Base-by-base conservation (phyloP, 306 rosid species). In the Mucuna pruriens region DNA sequence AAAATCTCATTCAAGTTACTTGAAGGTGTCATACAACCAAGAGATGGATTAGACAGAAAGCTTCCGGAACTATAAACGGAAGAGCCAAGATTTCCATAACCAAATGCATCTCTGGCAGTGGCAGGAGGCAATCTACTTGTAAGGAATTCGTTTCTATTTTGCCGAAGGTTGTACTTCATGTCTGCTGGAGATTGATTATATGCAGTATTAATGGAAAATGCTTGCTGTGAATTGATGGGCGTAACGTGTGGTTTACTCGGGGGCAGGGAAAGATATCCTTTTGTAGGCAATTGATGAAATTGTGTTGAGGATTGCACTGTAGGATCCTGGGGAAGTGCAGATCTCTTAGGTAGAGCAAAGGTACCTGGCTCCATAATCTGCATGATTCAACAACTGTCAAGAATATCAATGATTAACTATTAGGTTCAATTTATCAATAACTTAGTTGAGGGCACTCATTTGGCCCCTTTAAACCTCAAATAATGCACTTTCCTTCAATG, bases 361-460 rank as follows among this genome's bases (percentile, higher is more conserved):
- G 79, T 8, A 31, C 81, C 80, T 16, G 90, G 82, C 62, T 74
- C 82, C 83, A 46, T 65, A 51, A 65, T 88, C 92, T 92, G 88
- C 77, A 80, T 26, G 19, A 65, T 87, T 68, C 77, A 78, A 73
- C 44, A 72, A 57, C 80, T 12, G 57, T 76, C 61, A 84, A 71
- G 34, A 76, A 72, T 55, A 79, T 65, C 55, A 66, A 42, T 34
- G 64, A 39, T 45, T 69, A 75, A 71, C 12, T 79, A 51, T 26
- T 22, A 69, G 70, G 80, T 76, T 23, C 70, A 64, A 57, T 39
- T 78, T 54, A 75, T 48, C 54, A 57, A 49, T 15, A 48, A 58
- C 68, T 36, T 60, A 23, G 79, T 40, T 15, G 3, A 42, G 60
- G 77, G 44, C 62, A 75, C 49, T 39, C 45, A 42, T 61, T 72